These are phyloP conservation scores for Rubia balearica DNA, from an alignment of 305 asterid species.

Conservation along the genomic window DNA sequence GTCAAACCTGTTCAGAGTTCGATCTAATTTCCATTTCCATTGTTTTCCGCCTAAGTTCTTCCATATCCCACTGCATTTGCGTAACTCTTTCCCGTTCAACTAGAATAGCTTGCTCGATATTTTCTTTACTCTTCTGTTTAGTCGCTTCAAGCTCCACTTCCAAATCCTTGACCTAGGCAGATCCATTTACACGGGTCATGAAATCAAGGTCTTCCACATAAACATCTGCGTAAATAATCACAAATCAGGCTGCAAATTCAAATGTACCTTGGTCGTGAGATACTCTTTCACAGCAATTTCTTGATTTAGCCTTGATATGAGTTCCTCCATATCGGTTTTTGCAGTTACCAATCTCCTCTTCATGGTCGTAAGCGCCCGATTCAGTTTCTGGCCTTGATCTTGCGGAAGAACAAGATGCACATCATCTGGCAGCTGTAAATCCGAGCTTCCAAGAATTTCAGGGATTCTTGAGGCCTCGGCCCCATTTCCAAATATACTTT, in stretches of 20 bases:
- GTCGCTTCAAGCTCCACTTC: constrained; percentile 93
- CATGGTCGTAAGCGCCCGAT: constrained; percentile 58
- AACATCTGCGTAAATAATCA: constrained; percentile 3
- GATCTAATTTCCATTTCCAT: constrained; percentile 81
- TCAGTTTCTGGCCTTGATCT: constrained; percentile 84
- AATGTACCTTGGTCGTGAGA: constrained; percentile 76
- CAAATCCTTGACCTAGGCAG: constrained; percentile 84
- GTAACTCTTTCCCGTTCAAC: constrained; percentile 89
- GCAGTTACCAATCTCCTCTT: constrained; percentile 74
- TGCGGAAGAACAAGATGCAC: constrained; percentile 61
- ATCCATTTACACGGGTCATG: constrained; percentile 10
- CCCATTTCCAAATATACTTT: constrained; percentile 43
- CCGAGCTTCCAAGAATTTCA: constrained; percentile 36
- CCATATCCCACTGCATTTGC: constrained; percentile 99
- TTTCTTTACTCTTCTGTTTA: constrained; percentile 78
- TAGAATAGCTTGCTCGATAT: constrained; percentile 82
- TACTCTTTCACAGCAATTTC: constrained; percentile 91
- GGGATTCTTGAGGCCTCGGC: constrained; percentile 36
- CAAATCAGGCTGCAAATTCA: constrained; percentile 15
- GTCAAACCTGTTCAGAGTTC: constrained; percentile 56
- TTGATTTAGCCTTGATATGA: constrained; percentile 85
- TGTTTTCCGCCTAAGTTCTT: constrained; percentile 74
- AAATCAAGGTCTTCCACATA: background rate
- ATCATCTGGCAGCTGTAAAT: constrained; percentile 55
- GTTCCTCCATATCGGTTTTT: constrained; percentile 98